Conservation (phyloP, 2,329 filamentous ascomycete genomes). For the Helotiales sp. region DNA sequence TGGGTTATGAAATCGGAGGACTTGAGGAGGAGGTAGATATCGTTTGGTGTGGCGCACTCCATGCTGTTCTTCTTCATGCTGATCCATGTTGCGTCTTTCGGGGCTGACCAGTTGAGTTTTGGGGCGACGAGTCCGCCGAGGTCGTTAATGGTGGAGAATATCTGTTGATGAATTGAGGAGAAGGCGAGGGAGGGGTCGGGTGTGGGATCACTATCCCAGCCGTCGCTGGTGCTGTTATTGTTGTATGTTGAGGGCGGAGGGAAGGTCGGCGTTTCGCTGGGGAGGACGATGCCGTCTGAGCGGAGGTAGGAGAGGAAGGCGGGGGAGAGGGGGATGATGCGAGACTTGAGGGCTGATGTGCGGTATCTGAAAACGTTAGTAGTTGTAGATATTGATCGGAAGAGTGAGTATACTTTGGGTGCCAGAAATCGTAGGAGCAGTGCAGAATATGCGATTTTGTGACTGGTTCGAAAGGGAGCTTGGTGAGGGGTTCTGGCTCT, state of each 20-base stretch:
- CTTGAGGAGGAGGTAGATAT: slow-evolving; percentile 93
- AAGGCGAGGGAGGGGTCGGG: slow-evolving; percentile 49
- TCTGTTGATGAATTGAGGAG: slow-evolving; percentile 74
- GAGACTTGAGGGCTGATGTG: slow-evolving; percentile 80
- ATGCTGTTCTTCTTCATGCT: slow-evolving; percentile 82
- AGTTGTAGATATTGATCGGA: not conserved
- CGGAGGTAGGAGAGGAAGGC: slow-evolving; percentile 86
- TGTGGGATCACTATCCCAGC: slow-evolving; percentile 52
- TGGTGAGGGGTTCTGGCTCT: slow-evolving; percentile 38
- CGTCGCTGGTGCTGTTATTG: slow-evolving; percentile 58
- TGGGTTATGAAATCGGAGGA: slow-evolving; percentile 94
- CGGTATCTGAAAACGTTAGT: slow-evolving; percentile 64
- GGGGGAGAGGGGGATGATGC: slow-evolving; percentile 76
- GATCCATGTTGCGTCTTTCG: slow-evolving; percentile 96
- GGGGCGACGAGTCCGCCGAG: slow-evolving; percentile 86
- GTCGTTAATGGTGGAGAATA: slow-evolving; percentile 78
- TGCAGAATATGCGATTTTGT: slow-evolving; percentile 87
- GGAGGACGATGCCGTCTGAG: slow-evolving; percentile 90
- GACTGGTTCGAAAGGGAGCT: slow-evolving; percentile 78
- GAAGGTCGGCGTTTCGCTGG: slow-evolving; percentile 58
- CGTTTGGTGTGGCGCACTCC: slow-evolving; percentile 85
- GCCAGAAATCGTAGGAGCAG: slow-evolving; percentile 94
- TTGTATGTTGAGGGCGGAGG: slow-evolving; percentile 36
- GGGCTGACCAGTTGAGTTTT: slow-evolving; percentile 96
- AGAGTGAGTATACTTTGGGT: slow-evolving; percentile 63